Conservation (phyloP, 192 early-diverging fungal genomes). For the Coemansia sp. region DNA sequence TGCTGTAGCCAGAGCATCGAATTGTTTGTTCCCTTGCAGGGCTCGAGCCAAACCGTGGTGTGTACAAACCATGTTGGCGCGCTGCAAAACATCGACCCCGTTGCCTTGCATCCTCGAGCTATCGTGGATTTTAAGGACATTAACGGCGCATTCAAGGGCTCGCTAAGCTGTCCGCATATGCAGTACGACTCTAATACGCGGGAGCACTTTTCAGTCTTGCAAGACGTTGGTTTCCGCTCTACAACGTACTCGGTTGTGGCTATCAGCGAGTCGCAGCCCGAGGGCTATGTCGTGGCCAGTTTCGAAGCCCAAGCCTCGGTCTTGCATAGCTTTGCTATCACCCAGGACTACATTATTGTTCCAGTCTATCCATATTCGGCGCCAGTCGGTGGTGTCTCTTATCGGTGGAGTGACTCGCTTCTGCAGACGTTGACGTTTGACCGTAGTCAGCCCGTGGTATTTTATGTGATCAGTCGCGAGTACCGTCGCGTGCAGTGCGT, state of each 20-base stretch:
- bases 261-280: conserved; percentile 62
- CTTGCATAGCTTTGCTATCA: conserved; percentile 78
- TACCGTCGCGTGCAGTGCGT: conserved; percentile 67
- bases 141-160: conserved; percentile 67
- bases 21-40: conserved; percentile 61
- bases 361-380: conserved; percentile 67
- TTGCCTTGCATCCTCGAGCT: conserved; percentile 65
- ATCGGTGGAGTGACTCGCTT: conserved; percentile 73
- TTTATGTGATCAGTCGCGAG: conserved; percentile 76
- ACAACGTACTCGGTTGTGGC: conserved; percentile 72
- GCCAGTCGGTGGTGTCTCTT: conserved; percentile 62
- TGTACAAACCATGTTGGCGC: conserved; percentile 72
- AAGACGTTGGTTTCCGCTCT: conserved; percentile 71
- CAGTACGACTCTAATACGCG: conserved; percentile 70
- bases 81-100: conserved; percentile 69
- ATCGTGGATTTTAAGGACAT: conserved; percentile 64
- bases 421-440: conserved; percentile 73
- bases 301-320: conserved; percentile 68
- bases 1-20: conserved; percentile 68
- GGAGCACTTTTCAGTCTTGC: conserved; percentile 75
- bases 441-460: conserved; percentile 58
- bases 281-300: conserved; percentile 64
- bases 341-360: conserved; percentile 72
- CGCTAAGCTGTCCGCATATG: conserved; percentile 68
- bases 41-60: conserved; percentile 65